Conservation (phyloP, 75 land plant species). For the Cupressus sempervirens region DNA sequence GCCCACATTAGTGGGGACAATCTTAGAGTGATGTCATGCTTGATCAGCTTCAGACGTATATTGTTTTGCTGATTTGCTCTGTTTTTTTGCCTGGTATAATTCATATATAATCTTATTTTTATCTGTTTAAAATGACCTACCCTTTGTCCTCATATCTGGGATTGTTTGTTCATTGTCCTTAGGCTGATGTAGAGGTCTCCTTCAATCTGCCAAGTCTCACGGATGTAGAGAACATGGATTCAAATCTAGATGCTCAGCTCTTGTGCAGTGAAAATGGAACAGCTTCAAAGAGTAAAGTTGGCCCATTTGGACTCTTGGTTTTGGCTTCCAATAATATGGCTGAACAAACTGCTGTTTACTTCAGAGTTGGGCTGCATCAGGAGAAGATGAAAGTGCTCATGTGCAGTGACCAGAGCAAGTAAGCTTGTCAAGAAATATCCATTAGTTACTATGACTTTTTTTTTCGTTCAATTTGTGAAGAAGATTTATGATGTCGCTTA, state of each 20-base stretch:
- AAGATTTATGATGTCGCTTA: no score
- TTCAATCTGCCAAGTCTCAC: neutral
- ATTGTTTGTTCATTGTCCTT: neutral
- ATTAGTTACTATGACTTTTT: no score
- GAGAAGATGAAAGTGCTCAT: neutral
- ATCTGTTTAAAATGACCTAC: no score
- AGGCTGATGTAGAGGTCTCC: conserved; percentile 1
- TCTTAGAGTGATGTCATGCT: no score
- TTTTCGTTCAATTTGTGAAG: no score
- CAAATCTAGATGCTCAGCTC: neutral
- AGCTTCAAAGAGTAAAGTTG: neutral
- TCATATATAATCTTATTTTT: no score
- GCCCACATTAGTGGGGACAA: no score
- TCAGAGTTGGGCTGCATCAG: neutral
- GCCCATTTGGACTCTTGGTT: neutral
- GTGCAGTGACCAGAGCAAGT: conserved; percentile 41
- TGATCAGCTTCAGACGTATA: no score
- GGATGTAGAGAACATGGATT: neutral
- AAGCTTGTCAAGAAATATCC: neutral
- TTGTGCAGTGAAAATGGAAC: neutral
- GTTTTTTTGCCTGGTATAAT: no score
- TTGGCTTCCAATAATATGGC: neutral
- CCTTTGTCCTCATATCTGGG: no score
- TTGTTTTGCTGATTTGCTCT: no score
- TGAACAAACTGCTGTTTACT: conserved; percentile 15